phyloP scores from a whole-genome alignment of 495 filamentous ascomycete species.

The Aspergillus carlsbadensis region DNA sequence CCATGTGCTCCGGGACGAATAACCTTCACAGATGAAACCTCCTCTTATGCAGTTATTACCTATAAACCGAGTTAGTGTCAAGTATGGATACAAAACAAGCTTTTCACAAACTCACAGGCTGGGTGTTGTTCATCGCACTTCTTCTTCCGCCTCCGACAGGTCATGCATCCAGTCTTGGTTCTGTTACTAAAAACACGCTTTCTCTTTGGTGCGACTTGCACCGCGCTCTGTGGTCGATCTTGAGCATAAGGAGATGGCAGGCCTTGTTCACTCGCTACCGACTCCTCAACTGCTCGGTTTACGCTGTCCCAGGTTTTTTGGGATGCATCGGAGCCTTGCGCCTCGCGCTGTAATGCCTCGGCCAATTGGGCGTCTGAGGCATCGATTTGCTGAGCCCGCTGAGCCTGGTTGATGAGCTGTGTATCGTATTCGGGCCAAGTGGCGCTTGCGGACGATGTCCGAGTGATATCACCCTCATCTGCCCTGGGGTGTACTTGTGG shows the following conservation, averaged over 20 bases:
- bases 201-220: constrained; percentile 73
- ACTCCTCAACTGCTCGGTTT: constrained; percentile 32
- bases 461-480: constrained; percentile 33
- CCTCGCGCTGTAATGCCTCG: constrained; percentile 52
- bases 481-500: constrained; percentile 26
- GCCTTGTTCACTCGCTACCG: constrained; percentile 33
- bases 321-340: constrained; percentile 38
- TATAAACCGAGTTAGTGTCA: constrained; percentile 32
- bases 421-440: constrained; percentile 45
- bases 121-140: constrained; percentile 97
- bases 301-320: constrained; percentile 30
- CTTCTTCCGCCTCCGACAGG: constrained; percentile 92
- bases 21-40: constrained; percentile 92
- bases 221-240: constrained; percentile 35
- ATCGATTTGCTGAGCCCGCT: constrained; percentile 49
- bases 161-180: constrained; percentile 97
- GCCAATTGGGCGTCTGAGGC: constrained; percentile 50
- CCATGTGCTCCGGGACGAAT: constrained; percentile 75
- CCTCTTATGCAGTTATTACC: constrained; percentile 92
- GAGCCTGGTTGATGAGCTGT: constrained; percentile 40
- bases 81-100: constrained; percentile 6
- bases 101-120: constrained; percentile 62
- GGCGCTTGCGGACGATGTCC: constrained; percentile 29
- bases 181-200: constrained; percentile 93
- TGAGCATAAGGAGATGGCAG: constrained; percentile 38